Evolutionary conservation across 768 basidiomycete genomes (phyloP).

Genomic region (Hygrocybe coccinea): DNA sequence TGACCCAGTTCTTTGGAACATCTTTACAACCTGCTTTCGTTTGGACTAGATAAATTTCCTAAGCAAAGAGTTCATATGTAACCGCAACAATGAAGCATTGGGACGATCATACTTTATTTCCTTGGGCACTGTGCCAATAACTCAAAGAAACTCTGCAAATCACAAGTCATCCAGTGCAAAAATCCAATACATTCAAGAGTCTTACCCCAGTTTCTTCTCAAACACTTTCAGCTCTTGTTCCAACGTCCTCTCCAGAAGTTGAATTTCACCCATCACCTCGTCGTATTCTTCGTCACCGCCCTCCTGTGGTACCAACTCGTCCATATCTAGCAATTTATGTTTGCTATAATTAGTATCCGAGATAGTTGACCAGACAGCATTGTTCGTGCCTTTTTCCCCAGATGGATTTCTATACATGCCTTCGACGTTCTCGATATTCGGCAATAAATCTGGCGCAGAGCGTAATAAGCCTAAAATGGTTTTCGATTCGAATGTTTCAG

Average conservation of each 20-base stretch:
- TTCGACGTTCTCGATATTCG: constrained; percentile 68
- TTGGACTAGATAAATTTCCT: constrained; percentile 92
- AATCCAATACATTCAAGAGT: constrained; percentile 1
- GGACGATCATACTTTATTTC: constrained; percentile 61
- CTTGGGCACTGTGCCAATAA: constrained; percentile 61
- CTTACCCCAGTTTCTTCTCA: constrained; percentile 63
- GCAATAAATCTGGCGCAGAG: constrained; percentile 72
- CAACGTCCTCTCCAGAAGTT: constrained; percentile 62
- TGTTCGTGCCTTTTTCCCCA: constrained; percentile 51
- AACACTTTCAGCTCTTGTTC: constrained; percentile 63
- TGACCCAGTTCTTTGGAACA: constrained; percentile 82
- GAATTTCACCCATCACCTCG: constrained; percentile 65
- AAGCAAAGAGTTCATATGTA: background rate
- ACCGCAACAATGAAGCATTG: background rate
- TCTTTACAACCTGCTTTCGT: constrained; percentile 54
- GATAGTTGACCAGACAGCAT: background rate
- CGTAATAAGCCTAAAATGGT: constrained; percentile 72
- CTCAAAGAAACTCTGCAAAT: constrained; percentile 29
- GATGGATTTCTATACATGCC: constrained; percentile 57
- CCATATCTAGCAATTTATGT: constrained; percentile 39
- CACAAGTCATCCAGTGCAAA: constrained; percentile 5
- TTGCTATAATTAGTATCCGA: background rate
- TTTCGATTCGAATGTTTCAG: constrained; percentile 71
- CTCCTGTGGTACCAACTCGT: constrained; percentile 72
- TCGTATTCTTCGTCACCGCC: constrained; percentile 89